Evolutionary conservation across 805 yeast genomes (phyloP).

Genomic region (Huiozyma sinensis): DNA sequence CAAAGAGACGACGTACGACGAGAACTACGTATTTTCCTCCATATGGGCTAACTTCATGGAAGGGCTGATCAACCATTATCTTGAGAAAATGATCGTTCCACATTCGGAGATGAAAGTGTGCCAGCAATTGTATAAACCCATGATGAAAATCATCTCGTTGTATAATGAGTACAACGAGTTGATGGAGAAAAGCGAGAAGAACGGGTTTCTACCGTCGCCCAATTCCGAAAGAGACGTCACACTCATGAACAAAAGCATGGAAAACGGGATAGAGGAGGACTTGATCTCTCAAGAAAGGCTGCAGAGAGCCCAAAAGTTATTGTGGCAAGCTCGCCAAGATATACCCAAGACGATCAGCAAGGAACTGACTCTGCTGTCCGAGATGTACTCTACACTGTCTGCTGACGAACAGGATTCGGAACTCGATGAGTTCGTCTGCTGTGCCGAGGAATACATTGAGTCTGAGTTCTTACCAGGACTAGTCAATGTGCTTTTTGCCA

Average conservation of each 20-base stretch:
- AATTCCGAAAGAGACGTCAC: neutral
- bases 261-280: slow-evolving; percentile 3
- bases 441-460: slow-evolving; percentile 30
- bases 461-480: slow-evolving; percentile 26
- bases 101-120: slow-evolving; percentile 29
- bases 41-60: slow-evolving; percentile 32
- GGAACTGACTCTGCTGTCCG: slow-evolving; percentile 26
- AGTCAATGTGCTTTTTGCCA: slow-evolving; percentile 23
- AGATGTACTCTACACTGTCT: slow-evolving; percentile 27
- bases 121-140: slow-evolving; percentile 28
- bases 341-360: slow-evolving; percentile 29
- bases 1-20: slow-evolving; percentile 23
- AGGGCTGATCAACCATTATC: slow-evolving; percentile 28
- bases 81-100: slow-evolving; percentile 28
- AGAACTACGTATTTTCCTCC: slow-evolving; percentile 28
- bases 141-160: slow-evolving; percentile 29
- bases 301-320: slow-evolving; percentile 23
- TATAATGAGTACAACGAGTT: slow-evolving; percentile 28
- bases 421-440: slow-evolving; percentile 28
- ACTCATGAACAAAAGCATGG: neutral
- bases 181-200: slow-evolving; percentile 28
- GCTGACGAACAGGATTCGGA: slow-evolving; percentile 30
- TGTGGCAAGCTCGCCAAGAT: slow-evolving; percentile 27
- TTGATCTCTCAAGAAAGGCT: slow-evolving; percentile 19
- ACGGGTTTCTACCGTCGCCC: slow-evolving; percentile 21